Evolutionary conservation across 306 rosid species (phyloP).

Genomic region (Vicia sativa): DNA sequence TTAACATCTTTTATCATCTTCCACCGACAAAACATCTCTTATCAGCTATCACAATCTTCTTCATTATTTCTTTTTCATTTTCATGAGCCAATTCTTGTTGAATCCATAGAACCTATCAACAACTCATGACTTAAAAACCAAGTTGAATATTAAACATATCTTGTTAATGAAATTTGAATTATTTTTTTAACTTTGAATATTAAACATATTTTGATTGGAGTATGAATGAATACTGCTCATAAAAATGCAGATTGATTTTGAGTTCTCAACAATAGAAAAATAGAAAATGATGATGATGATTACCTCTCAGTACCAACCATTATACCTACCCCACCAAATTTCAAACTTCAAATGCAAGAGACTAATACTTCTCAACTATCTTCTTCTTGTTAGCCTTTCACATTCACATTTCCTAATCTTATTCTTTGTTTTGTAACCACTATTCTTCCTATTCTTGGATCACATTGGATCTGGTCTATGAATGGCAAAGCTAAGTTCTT

Average conservation of each 20-base stretch:
- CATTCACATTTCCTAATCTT: slow-evolving; percentile 47
- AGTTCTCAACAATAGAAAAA: slow-evolving; percentile 38
- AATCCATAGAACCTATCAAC: slow-evolving; percentile 49
- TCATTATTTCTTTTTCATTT: slow-evolving; percentile 10
- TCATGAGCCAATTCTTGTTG: slow-evolving; percentile 53
- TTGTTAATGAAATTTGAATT: not conserved
- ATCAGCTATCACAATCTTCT: no score
- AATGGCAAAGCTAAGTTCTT: slow-evolving; percentile 60
- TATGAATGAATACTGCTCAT: not conserved
- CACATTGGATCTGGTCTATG: slow-evolving; percentile 33
- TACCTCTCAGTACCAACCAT: slow-evolving; percentile 48
- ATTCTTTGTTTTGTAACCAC: slow-evolving; percentile 41
- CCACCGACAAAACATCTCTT: no score
- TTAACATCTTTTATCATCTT: no score
- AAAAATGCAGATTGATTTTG: slow-evolving; percentile 36
- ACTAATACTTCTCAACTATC: slow-evolving; percentile 63
- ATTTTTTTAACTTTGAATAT: not conserved
- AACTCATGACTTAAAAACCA: slow-evolving; percentile 55
- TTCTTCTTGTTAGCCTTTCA: slow-evolving; percentile 25
- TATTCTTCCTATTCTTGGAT: slow-evolving; percentile 32
- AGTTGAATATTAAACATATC: slow-evolving; percentile 48
- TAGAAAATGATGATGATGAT: slow-evolving; percentile 44
- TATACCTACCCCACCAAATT: slow-evolving; percentile 54
- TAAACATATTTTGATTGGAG: slow-evolving; percentile 3
- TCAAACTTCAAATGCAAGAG: slow-evolving; percentile 70